These are phyloP conservation scores for Capillidium rhysosporum DNA, from an alignment of 371 early-diverging fungal genomes.

Conservation along the genomic window DNA sequence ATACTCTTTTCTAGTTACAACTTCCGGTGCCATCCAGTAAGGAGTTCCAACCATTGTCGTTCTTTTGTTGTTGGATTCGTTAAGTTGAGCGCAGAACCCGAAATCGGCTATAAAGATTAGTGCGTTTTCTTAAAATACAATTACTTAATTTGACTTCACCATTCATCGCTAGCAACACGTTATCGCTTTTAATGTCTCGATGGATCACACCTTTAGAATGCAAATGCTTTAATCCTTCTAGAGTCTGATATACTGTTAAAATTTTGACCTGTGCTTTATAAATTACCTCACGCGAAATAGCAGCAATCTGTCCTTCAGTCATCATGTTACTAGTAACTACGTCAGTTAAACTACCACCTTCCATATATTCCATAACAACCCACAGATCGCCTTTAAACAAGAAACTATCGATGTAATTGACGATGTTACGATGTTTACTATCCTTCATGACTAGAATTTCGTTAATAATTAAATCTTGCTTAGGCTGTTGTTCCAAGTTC, in stretches of 20 bases:
- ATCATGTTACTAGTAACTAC: conserved; percentile 80
- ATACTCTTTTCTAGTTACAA: conserved; percentile 82
- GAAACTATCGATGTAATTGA: conserved; percentile 89
- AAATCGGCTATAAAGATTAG: conserved; percentile 50
- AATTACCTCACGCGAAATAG: conserved; percentile 61
- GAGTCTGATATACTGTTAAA: conserved; percentile 21
- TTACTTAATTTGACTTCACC: conserved; percentile 84
- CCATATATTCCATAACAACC: conserved; percentile 97
- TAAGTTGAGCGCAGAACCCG: conserved; percentile 85
- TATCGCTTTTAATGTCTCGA: conserved; percentile 95
- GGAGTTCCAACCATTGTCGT: conserved; percentile 88
- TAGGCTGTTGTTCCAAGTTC: conserved; percentile 87
- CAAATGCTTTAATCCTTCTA: conserved; percentile 76
- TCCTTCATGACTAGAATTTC: conserved; percentile 91
- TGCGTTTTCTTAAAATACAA: conserved; percentile 7
- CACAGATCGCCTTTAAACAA: conserved; percentile 73
- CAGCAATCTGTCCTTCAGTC: conserved; percentile 89
- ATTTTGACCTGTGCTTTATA: neutral
- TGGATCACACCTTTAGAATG: conserved; percentile 91
- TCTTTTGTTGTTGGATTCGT: conserved; percentile 54
- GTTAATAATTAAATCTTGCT: conserved; percentile 90
- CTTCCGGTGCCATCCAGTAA: conserved; percentile 95
- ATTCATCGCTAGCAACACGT: conserved; percentile 63
- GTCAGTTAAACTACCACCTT: conserved; percentile 83
- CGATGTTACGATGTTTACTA: conserved; percentile 80